Conservation (phyloP, 2,329 filamentous ascomycete species). For the Neoscytalidium dimidiatum region DNA sequence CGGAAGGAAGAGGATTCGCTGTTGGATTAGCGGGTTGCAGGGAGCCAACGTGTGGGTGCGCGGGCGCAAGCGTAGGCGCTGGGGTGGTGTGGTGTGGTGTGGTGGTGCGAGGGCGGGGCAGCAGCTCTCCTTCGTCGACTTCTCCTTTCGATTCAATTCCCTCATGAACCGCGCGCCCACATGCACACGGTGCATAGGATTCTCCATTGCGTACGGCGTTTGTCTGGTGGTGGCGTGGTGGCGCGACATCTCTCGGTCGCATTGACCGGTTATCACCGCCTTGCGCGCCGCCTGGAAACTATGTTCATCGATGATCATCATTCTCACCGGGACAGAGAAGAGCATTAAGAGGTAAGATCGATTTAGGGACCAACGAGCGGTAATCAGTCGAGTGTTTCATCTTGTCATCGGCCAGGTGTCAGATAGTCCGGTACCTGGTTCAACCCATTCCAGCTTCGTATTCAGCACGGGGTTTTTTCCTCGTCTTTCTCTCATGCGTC, state of each 20-base stretch:
- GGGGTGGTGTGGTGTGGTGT: slow-evolving; percentile 9
- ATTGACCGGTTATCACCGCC: slow-evolving; percentile 4
- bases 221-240: neutral
- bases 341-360: neutral
- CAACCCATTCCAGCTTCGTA: neutral
- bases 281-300: slow-evolving; percentile 4
- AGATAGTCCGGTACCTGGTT: neutral
- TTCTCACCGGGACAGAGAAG: neutral
- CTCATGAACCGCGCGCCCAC: neutral
- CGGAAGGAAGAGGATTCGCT: neutral
- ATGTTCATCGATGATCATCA: neutral
- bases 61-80: neutral
- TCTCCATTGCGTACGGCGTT: neutral
- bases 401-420: neutral
- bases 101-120: neutral
- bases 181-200: neutral
- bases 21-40: neutral
- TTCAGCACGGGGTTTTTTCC: neutral
- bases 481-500: neutral
- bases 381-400: neutral
- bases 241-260: neutral
- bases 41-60: neutral
- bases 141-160: neutral
- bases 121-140: neutral
- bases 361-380: neutral